A percentile compares a stretch with the other conserved stretches of the same genome.
Conservation (phyloP, 2,329 filamentous ascomycete species). For the Aureobasidium namibiae region DNA sequence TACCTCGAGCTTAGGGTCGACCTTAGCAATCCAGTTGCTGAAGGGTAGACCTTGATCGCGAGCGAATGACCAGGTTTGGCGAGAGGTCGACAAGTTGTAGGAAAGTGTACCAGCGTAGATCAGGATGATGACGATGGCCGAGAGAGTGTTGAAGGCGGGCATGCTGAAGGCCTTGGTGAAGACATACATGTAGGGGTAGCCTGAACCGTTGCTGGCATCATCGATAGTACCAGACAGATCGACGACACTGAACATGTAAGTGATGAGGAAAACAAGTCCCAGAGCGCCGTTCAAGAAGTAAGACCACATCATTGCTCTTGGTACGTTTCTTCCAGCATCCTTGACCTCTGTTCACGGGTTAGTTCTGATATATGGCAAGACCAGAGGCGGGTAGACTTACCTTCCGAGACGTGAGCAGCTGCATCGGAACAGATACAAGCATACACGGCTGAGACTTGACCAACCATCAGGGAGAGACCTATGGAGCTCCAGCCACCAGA, state of each 20-base stretch:
- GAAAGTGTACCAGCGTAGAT: conserved; percentile 15
- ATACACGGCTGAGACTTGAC: conserved; percentile 18
- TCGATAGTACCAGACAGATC: conserved; percentile 23
- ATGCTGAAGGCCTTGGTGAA: conserved; percentile 25
- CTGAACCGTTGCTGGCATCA: conserved; percentile 19
- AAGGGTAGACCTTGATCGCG: conserved; percentile 16
- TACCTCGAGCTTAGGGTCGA: conserved; percentile 14
- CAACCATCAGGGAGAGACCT: conserved; percentile 39
- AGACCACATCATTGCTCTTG: conserved; percentile 33
- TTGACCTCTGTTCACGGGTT: conserved; percentile 31
- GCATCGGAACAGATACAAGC: conserved; percentile 12
- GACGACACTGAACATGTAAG: conserved; percentile 22
- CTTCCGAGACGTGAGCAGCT: conserved; percentile 1
- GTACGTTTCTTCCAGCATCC: conserved; percentile 33
- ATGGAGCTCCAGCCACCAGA: conserved; percentile 35
- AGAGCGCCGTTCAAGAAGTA: conserved; percentile 27
- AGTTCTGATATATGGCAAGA: not conserved
- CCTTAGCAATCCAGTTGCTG: conserved; percentile 15
- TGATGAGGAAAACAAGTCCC: conserved; percentile 25
- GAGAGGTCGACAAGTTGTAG: conserved; percentile 15
- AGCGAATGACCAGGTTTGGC: conserved; percentile 17
- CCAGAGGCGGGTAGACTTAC: not conserved
- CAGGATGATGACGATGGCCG: conserved; percentile 20
- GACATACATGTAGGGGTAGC: conserved; percentile 31
- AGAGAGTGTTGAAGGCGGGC: conserved; percentile 18